Evolutionary conservation across 176 grass and related monocot genomes (phyloP), one percentile per base, ranked within the genome.

Genomic region (Paspalum vaginatum): DNA sequence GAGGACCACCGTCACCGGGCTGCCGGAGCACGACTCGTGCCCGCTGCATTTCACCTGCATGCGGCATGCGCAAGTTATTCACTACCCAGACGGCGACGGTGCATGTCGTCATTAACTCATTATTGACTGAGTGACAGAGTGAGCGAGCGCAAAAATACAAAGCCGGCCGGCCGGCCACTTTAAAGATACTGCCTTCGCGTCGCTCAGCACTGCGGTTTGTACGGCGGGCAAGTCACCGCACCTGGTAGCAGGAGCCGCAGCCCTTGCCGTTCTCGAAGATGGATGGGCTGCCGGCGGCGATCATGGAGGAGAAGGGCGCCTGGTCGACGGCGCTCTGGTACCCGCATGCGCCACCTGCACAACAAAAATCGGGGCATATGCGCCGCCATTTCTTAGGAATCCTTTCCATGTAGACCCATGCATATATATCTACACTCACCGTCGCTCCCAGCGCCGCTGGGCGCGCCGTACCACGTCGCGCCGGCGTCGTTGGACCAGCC

Each of bases 171-270:
- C 32, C 32, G 32, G 32, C 32, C n/a, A 11, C n/a, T 7, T 55
- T 45, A 65, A 45, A 21, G 22, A 39, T 8, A 9, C 8, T 61
- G 15, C n/a, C n/a, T n/a, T 52, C 7, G 48, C 18, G 4, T 9
- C 32, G 32, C 32, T 32, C 32, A 32, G 32, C 1, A 32, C 32
- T 32, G 3, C 32, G 3, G 3, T 32, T 32, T 32, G 32, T 32
- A 32, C 32, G 32, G 3, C 45, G 64, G 2, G 39, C 13, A 61
- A 22, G 18, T 25, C 45, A 16, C 26, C 9, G 14, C 71, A 96
- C 93, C 91, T 91, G 84, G 50, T 89, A 93, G 77, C 95, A 94
- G 45, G 95, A 68, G 13, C 95, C 92, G 24, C 95, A 94, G 62
- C 95, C 92, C 77, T 89, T 79, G 74, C 95, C 92, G 40, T 50